phyloP scores from a whole-genome alignment of 2,329 filamentous ascomycete genomes.

The Myotisia sp. region DNA sequence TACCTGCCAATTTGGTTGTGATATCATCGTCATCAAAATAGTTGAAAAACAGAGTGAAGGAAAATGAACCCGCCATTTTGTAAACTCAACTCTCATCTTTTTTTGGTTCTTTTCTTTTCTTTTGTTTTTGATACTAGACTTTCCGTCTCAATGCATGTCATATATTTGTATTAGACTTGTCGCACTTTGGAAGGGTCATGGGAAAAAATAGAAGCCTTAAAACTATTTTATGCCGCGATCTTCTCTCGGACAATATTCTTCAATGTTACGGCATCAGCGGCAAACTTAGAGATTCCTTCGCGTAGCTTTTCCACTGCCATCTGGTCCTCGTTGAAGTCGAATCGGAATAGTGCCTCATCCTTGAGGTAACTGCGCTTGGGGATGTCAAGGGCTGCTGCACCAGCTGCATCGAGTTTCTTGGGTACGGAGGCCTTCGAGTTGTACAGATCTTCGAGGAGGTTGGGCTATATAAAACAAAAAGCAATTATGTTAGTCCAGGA shows the following conservation, averaged over 20 bases:
- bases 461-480: constrained; percentile 55
- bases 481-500: too few relatives aligned
- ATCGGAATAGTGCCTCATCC: constrained; percentile 83
- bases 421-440: constrained; percentile 71
- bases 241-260: constrained; percentile 86
- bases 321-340: constrained; percentile 98
- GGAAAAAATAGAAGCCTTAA: too few relatives aligned
- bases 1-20: too few relatives aligned
- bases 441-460: constrained; percentile 83
- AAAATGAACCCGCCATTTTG: too few relatives aligned
- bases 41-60: too few relatives aligned
- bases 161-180: too few relatives aligned
- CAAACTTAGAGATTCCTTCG: constrained; percentile 99
- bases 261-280: constrained; percentile 83
- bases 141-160: too few relatives aligned
- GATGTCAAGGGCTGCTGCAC: constrained; percentile 55
- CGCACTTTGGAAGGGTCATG: too few relatives aligned
- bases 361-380: constrained; percentile 83
- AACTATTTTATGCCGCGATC: constrained; percentile 50
- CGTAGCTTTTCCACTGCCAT: constrained; percentile 99
- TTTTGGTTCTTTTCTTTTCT: too few relatives aligned
- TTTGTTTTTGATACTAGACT: too few relatives aligned
- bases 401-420: constrained; percentile 73
- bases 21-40: too few relatives aligned
- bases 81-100: too few relatives aligned